Base-by-base conservation (phyloP, 192 early-diverging fungal species). In the Irineochytrium annulatum region DNA sequence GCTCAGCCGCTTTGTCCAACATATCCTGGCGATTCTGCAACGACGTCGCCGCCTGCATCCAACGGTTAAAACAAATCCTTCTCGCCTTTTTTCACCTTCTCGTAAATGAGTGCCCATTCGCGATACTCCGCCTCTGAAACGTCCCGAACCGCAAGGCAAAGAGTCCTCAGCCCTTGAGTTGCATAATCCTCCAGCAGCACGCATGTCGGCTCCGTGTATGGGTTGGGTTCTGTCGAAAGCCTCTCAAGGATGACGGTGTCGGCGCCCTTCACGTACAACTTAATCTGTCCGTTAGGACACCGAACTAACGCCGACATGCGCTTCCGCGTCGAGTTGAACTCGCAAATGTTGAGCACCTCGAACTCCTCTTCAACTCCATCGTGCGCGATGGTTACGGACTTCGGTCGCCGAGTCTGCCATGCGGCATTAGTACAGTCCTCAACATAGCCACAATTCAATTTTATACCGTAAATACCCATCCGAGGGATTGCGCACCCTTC, bases 401-500 rank as follows among this genome's bases (percentile, higher is more conserved):
- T 22, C 6, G 34, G 39, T 29, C 52, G 67, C 11, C 58, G 56
- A 35, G 59, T 70, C 44, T 62, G 34, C 20, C 39, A n/a, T n/a
- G n/a, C n/a, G n/a, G n/a, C n/a, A n/a, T n/a, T n/a, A n/a, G n/a
- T n/a, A n/a, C n/a, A n/a, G n/a, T n/a, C n/a, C n/a, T n/a, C n/a
- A n/a, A n/a, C n/a, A n/a, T n/a, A n/a, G n/a, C n/a, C n/a, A n/a
- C n/a, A n/a, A n/a, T n/a, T n/a, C n/a, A n/a, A n/a, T n/a, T n/a
- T n/a, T n/a, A n/a, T n/a, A n/a, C 43, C 19, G 62, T 63, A 29
- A 77, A 60, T 73, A 2, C 86, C 76, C 13, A 98, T 63, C 14
- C 93, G 94, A 29, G 95, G 81, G n/a, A 76, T 75, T 60, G 90
- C 89, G 13, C 92, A 91, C 91, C 91, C 96, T 68, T 86, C 79